These are phyloP conservation scores for Elongisporangium prolatum DNA, from an alignment of 352 stramenopile genomes.

Conservation along the genomic window DNA sequence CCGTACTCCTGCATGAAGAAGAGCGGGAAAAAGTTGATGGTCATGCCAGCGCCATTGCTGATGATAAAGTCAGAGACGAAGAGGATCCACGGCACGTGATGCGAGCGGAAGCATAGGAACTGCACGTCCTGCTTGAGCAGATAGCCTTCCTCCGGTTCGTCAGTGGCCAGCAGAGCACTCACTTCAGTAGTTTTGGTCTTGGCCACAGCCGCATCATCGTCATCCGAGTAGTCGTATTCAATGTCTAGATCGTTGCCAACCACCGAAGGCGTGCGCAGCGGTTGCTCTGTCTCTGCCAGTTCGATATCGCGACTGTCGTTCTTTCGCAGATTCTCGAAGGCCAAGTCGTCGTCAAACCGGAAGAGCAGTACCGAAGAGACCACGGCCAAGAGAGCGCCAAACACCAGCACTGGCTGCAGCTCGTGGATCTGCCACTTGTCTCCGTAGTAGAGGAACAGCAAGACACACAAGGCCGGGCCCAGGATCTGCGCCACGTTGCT, in stretches of 20 bases:
- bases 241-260: slow-evolving; percentile 56
- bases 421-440: slow-evolving; percentile 54
- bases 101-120: slow-evolving; percentile 65
- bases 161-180: not conserved
- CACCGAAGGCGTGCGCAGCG: slow-evolving; percentile 56
- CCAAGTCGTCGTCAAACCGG: slow-evolving; percentile 60
- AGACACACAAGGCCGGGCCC: slow-evolving; percentile 42
- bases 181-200: slow-evolving; percentile 13
- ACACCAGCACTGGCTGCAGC: slow-evolving; percentile 53
- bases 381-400: slow-evolving; percentile 46
- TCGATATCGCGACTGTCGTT: slow-evolving; percentile 15
- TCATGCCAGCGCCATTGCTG: slow-evolving; percentile 82
- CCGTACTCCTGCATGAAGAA: slow-evolving; percentile 83
- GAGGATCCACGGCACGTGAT: slow-evolving; percentile 63
- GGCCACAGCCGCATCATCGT: slow-evolving; percentile 25
- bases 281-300: slow-evolving; percentile 4
- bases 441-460: slow-evolving; percentile 62
- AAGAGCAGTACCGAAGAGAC: slow-evolving; percentile 44
- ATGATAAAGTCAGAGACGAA: slow-evolving; percentile 81
- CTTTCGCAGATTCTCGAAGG: slow-evolving; percentile 31
- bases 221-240: slow-evolving; percentile 70
- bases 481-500: slow-evolving; percentile 65
- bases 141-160: not conserved
- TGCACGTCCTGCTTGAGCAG: slow-evolving; percentile 18
- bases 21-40: slow-evolving; percentile 80